phyloP scores from a whole-genome alignment of 371 early-diverging fungal genomes.

The Syncephalastrum racemosum region DNA sequence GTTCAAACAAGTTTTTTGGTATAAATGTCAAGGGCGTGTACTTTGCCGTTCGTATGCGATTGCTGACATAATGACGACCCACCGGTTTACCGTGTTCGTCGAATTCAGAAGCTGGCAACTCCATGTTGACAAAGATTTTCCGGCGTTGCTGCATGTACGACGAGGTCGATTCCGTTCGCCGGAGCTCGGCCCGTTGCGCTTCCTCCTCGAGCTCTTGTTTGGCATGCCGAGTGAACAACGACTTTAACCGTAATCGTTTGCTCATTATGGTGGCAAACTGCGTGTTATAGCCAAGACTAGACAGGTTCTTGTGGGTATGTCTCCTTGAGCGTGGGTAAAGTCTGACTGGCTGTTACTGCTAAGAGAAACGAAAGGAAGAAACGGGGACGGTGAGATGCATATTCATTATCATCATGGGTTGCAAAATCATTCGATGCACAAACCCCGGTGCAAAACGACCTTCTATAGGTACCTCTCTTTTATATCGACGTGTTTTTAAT shows the following conservation, averaged over 20 bases:
- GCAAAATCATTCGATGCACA: too few species aligned
- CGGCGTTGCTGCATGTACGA: constrained; percentile 43
- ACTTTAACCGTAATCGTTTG: constrained; percentile 1
- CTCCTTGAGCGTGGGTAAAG: too few species aligned
- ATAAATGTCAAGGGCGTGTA: constrained; percentile 86
- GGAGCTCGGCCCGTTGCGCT: constrained; percentile 16
- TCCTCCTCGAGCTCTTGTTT: constrained; percentile 18
- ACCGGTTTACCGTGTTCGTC: constrained; percentile 29
- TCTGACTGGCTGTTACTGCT: too few species aligned
- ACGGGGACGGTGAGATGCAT: too few species aligned
- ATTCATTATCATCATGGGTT: too few species aligned
- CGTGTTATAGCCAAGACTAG: too few species aligned
- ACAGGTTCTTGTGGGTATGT: too few species aligned
- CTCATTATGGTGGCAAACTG: neutral
- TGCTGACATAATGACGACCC: constrained; percentile 42
- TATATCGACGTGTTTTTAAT: too few species aligned
- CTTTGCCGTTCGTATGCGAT: constrained; percentile 79
- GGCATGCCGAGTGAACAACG: constrained; percentile 15
- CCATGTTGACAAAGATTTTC: constrained; percentile 47
- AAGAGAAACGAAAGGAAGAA: too few species aligned
- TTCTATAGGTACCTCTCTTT: too few species aligned
- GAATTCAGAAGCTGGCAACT: constrained; percentile 28
- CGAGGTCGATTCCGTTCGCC: constrained; percentile 37
- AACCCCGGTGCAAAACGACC: too few species aligned
- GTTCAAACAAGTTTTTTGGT: constrained; percentile 86